These are phyloP conservation scores for Penicillium coffeae DNA, from an alignment of 495 filamentous ascomycete species.

Conservation along the genomic window DNA sequence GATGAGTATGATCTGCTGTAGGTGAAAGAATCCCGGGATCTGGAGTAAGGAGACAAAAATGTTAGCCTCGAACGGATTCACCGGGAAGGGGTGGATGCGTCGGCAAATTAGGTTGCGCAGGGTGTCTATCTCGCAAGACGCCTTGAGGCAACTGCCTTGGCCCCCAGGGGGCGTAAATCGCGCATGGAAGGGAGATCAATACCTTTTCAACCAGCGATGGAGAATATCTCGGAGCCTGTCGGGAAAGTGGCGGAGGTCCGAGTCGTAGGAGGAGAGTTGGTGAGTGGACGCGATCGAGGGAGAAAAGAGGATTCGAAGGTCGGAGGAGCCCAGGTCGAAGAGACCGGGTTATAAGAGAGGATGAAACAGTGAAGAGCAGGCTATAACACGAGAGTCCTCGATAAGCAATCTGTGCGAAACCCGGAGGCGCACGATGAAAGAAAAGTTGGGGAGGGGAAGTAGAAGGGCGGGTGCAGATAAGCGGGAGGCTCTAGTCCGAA, in stretches of 20 bases:
- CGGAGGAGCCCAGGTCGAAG: slow-evolving; percentile 1
- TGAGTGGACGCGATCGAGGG: slow-evolving; percentile 20
- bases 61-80: slow-evolving; percentile 10
- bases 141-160: slow-evolving; percentile 12
- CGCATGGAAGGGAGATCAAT: slow-evolving; percentile 6
- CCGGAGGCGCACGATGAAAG: neutral
- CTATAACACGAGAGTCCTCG: slow-evolving; percentile 6
- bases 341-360: slow-evolving; percentile 4
- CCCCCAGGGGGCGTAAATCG: neutral
- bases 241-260: too few species aligned
- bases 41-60: neutral
- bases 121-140: slow-evolving; percentile 6
- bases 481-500: slow-evolving; percentile 1
- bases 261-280: too few species aligned
- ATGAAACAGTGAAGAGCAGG: neutral
- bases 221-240: neutral
- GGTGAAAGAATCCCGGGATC: slow-evolving; percentile 6
- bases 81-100: slow-evolving; percentile 2
- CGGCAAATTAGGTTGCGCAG: slow-evolving; percentile 10
- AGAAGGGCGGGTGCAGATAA: slow-evolving; percentile 1
- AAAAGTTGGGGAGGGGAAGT: neutral
- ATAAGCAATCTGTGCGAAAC: slow-evolving; percentile 2
- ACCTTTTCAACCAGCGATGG: slow-evolving; percentile 5
- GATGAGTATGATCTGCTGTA: slow-evolving; percentile 3
- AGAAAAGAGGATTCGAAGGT: slow-evolving; percentile 13